A percentile compares a stretch with the other conserved stretches of the same genome.
Evolutionary conservation across 1,139 yeast genomes (phyloP).

Genomic region (Blastobotrys proliferans): DNA sequence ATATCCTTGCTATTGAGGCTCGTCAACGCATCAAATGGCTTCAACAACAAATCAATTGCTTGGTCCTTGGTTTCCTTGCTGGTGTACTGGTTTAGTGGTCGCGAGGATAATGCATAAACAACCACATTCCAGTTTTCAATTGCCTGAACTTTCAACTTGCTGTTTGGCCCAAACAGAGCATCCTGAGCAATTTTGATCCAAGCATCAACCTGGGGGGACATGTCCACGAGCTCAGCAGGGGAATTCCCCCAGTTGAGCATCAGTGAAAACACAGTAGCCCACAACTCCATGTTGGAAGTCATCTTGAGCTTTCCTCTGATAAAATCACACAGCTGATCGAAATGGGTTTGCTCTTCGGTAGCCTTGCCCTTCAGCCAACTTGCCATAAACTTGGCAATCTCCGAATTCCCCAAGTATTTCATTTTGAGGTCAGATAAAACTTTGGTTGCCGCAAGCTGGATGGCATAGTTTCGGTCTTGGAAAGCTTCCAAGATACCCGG

Average conservation of each 20-base stretch:
- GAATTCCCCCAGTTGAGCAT: constrained; percentile 4
- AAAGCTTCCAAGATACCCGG: constrained; percentile 23
- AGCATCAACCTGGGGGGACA: not conserved
- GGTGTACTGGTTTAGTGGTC: constrained; percentile 3
- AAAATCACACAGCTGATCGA: not conserved
- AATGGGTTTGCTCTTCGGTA: not conserved
- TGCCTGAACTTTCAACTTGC: not conserved
- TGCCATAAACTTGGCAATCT: not conserved
- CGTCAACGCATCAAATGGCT: constrained; percentile 12
- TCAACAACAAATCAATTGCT: constrained; percentile 18
- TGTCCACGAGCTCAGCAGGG: not conserved
- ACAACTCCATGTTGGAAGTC: not conserved
- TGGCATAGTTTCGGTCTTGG: constrained; percentile 19
- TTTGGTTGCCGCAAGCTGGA: constrained; percentile 23
- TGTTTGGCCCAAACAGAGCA: not conserved
- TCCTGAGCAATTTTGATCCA: not conserved
- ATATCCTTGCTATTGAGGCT: constrained; percentile 12
- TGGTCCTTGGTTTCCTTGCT: constrained; percentile 5
- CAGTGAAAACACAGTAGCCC: constrained; percentile 3
- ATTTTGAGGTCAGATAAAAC: constrained; percentile 15
- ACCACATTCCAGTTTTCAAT: constrained; percentile 9
- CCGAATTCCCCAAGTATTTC: not conserved
- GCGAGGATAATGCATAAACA: constrained; percentile 3
- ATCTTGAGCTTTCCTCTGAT: not conserved
- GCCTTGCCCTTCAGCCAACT: not conserved